These are phyloP conservation scores for Penicillium sp. DNA, from an alignment of 2,329 filamentous ascomycete species.

Conservation along the genomic window DNA sequence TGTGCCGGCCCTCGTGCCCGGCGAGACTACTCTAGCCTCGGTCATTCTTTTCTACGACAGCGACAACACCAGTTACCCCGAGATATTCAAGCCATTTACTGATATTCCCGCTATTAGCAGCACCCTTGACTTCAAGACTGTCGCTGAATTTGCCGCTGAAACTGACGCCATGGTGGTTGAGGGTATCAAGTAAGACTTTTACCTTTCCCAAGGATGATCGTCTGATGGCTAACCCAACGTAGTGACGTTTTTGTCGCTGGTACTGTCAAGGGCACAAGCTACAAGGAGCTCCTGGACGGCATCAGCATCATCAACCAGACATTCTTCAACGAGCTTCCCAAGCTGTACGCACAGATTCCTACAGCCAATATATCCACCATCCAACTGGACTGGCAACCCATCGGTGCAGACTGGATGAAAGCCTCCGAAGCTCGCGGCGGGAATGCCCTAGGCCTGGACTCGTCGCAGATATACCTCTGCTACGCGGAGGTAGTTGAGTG, in stretches of 20 bases:
- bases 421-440: slow-evolving; percentile 27
- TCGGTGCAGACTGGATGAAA: slow-evolving; percentile 38
- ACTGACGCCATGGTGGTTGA: slow-evolving; percentile 34
- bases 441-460: slow-evolving; percentile 29
- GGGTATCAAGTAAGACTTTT: slow-evolving; percentile 31
- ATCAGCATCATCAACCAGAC: slow-evolving; percentile 42
- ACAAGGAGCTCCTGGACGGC: slow-evolving; percentile 36
- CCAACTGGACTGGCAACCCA: slow-evolving; percentile 41
- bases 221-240: not conserved
- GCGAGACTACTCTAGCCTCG: slow-evolving; percentile 30
- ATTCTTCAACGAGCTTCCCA: slow-evolving; percentile 42
- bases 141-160: slow-evolving; percentile 35
- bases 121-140: slow-evolving; percentile 38
- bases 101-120: slow-evolving; percentile 35
- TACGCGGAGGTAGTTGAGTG: slow-evolving; percentile 42
- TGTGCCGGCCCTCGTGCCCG: slow-evolving; percentile 31
- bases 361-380: slow-evolving; percentile 42
- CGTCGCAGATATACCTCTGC: slow-evolving; percentile 40
- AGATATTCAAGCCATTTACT: slow-evolving; percentile 38
- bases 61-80: slow-evolving; percentile 29
- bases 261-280: slow-evolving; percentile 32
- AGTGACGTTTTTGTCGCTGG: slow-evolving; percentile 40
- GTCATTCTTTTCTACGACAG: slow-evolving; percentile 43
- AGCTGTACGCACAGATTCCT: slow-evolving; percentile 36
- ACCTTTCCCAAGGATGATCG: not conserved